These are phyloP conservation scores for Rubus idaeus DNA, from an alignment of 306 rosid species.

Conservation along the genomic window DNA sequence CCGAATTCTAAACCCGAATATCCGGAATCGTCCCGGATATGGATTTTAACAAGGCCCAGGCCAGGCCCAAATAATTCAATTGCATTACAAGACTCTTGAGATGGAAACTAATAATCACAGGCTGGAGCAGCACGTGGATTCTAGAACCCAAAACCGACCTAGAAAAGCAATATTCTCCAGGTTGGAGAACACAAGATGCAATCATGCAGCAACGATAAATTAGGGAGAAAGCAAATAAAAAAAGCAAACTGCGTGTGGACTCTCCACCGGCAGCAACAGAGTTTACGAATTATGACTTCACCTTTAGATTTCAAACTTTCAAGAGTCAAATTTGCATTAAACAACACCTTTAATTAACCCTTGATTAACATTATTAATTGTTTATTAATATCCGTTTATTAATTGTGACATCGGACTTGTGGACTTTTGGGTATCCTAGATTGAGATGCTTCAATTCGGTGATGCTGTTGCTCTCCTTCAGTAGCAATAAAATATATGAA, in stretches of 20 bases:
- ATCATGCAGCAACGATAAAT: constrained; percentile 5
- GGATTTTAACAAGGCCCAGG: no score
- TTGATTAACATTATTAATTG: neutral
- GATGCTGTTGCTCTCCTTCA: neutral
- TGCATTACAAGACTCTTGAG: neutral
- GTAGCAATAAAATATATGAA: neutral
- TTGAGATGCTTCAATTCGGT: neutral
- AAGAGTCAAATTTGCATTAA: neutral
- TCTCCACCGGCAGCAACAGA: neutral
- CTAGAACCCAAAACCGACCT: constrained; percentile 1
- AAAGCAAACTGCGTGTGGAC: neutral
- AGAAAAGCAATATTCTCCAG: neutral
- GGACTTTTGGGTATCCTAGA: neutral
- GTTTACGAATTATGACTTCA: neutral
- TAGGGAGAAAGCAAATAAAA: neutral
- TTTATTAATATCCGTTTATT: neutral
- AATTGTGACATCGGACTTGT: neutral
- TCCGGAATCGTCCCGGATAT: no score
- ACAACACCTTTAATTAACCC: neutral
- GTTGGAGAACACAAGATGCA: neutral
- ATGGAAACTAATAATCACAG: neutral
- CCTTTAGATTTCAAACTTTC: neutral
- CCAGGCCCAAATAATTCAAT: no score
- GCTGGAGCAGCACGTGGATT: constrained; percentile 3
- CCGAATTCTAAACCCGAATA: no score